A percentile compares a stretch with the other conserved stretches of the same genome.
These are phyloP conservation scores for Triadica sebifera DNA, from an alignment of 345 rosid species.

Conservation along the genomic window DNA sequence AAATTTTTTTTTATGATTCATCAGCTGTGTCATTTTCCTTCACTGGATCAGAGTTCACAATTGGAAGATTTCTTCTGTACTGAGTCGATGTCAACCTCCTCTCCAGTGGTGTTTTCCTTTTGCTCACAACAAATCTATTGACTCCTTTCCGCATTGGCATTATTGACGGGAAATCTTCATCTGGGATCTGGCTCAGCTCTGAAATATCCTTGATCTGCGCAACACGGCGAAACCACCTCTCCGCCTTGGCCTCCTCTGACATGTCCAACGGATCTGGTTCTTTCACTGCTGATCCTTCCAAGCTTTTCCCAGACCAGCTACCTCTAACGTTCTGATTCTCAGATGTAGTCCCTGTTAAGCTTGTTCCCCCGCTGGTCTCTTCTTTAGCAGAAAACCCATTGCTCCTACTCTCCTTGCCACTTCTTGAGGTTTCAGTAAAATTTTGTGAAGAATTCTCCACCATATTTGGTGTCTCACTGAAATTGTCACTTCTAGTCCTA, in stretches of 20 bases:
- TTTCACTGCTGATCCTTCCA: slow-evolving; percentile 88
- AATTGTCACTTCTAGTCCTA: background rate
- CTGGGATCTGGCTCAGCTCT: slow-evolving; percentile 95
- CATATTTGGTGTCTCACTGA: slow-evolving; percentile 4
- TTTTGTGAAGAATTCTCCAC: slow-evolving; percentile 9
- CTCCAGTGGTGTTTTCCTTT: slow-evolving; percentile 85
- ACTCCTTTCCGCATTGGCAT: slow-evolving; percentile 99
- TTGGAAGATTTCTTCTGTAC: slow-evolving; percentile 60
- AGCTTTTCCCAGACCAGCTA: slow-evolving; percentile 62
- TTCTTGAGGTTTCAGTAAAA: background rate
- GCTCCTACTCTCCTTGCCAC: slow-evolving; percentile 13
- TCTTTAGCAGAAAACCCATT: slow-evolving; percentile 13
- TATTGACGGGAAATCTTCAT: slow-evolving; percentile 95
- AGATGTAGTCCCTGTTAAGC: slow-evolving; percentile 20
- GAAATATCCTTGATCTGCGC: slow-evolving; percentile 95
- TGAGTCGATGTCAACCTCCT: slow-evolving; percentile 85
- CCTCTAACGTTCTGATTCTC: slow-evolving; percentile 30
- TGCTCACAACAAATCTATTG: slow-evolving; percentile 94
- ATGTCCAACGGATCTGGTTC: slow-evolving; percentile 86
- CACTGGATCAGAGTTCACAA: slow-evolving; percentile 44
- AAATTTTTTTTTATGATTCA: background rate
- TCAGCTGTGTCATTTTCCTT: slow-evolving; percentile 41
- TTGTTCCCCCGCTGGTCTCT: slow-evolving; percentile 13
- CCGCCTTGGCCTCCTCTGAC: slow-evolving; percentile 99
- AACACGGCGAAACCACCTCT: slow-evolving; percentile 89